These are phyloP conservation scores for Ceratobasidium papillatum DNA, from an alignment of 1,284 basidiomycete species.

Conservation along the genomic window DNA sequence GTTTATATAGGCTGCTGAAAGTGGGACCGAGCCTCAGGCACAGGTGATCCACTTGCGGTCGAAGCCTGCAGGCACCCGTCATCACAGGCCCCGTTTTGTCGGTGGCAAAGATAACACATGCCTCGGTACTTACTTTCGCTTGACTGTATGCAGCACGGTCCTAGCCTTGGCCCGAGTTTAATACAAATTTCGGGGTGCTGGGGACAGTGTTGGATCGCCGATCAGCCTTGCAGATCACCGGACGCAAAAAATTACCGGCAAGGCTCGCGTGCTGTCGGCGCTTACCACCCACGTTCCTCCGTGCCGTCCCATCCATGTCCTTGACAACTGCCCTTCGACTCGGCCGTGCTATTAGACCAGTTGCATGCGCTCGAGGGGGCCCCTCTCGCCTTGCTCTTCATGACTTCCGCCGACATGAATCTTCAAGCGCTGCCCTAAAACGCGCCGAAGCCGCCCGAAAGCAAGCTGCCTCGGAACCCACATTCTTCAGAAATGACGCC, in stretches of 20 bases:
- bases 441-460: conserved; percentile 32
- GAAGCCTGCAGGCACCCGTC: neutral
- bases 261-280: neutral
- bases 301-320: neutral
- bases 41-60: neutral
- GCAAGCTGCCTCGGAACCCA: conserved; percentile 7
- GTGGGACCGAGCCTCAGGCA: neutral
- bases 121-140: too few relatives aligned
- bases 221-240: neutral
- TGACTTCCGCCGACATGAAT: conserved; percentile 22
- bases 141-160: neutral
- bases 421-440: neutral
- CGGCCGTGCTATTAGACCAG: neutral
- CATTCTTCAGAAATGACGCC: conserved; percentile 42
- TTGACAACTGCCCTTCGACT: neutral
- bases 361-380: neutral
- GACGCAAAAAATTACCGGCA: neutral
- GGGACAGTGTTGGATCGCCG: neutral
- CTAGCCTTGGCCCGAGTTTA: neutral
- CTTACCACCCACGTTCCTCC: neutral
- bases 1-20: conserved; percentile 6
- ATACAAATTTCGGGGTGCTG: neutral
- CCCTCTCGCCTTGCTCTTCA: neutral
- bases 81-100: neutral
- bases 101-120: neutral